Conservation (phyloP, 2,329 filamentous ascomycete genomes). For the Colletotrichum phormii region DNA sequence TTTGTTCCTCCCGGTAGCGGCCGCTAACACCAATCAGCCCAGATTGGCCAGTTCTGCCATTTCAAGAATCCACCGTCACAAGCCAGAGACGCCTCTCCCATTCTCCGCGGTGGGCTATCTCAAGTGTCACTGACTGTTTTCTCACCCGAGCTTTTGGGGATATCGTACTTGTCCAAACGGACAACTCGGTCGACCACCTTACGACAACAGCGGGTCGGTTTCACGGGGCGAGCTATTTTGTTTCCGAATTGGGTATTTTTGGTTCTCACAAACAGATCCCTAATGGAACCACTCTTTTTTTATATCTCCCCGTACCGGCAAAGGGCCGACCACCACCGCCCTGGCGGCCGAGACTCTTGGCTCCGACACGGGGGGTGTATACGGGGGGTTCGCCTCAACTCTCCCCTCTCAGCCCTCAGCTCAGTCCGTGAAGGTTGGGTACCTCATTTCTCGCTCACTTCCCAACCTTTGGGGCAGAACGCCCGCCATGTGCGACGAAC, state of each 20-base stretch:
- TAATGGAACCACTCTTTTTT: background rate
- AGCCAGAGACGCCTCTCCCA: conserved; percentile 16
- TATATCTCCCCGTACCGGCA: conserved; percentile 1
- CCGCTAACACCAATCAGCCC: conserved; percentile 20
- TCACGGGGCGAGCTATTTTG: background rate
- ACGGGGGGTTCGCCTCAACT: conserved; percentile 17
- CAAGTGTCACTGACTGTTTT: background rate
- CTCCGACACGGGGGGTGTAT: conserved; percentile 27
- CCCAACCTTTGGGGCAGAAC: conserved; percentile 9
- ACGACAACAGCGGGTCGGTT: background rate
- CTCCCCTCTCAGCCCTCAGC: conserved; percentile 1
- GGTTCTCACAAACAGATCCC: background rate
- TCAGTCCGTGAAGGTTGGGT: background rate
- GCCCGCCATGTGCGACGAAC: conserved; percentile 9
- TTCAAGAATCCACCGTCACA: conserved; percentile 22
- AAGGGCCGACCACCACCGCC: conserved; percentile 23
- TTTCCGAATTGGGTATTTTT: conserved; percentile 17
- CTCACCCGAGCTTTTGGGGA: background rate
- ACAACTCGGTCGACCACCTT: background rate
- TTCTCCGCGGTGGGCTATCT: background rate
- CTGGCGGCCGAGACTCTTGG: conserved; percentile 31
- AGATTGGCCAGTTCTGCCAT: conserved; percentile 2
- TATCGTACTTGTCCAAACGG: background rate
- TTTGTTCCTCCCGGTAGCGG: conserved; percentile 20
- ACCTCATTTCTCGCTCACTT: background rate